Evolutionary conservation across 176 grass and related monocot species (phyloP), one percentile per base, ranked within the genome.

Genomic region (Ananas comosus): DNA sequence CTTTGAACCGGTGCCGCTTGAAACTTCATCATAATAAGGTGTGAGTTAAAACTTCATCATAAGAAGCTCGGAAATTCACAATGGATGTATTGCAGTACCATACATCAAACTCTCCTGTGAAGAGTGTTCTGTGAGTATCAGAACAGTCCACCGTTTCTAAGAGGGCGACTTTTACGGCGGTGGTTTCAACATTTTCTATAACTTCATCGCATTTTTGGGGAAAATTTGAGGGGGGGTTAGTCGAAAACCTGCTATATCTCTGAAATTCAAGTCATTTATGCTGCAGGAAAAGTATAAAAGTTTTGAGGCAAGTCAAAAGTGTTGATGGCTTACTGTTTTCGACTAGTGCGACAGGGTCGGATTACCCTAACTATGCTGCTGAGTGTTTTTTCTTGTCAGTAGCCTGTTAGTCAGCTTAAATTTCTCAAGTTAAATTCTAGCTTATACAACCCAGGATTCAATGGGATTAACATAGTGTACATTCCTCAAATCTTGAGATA

Each of bases 1-100:
- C 82, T 28, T 81, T 91, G 27, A 79, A 53, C 3, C 66, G 52
- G 64, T 91, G 84, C 51, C 57, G 75, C 8, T 73, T 83, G 79
- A 91, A 84, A 48, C 49, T 59, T 18, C n/a, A 21, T 59, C n/a
- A 59, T 7, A 59, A 10, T 59, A 2, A 19, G 54, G 54, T 9
- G 19, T 14, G 19, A 59, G 54, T 59, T 59, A 18, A 14, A 17
- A 59, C 3, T 59, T 59, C 54, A 21, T 21, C 54, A 59, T 59
- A 42, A 42, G 33, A 42, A 59, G 54, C 19, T 59, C 13, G 14
- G 14, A 59, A 59, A 10, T 18, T 59, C 33, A 21, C 54, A 59
- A 59, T 21, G 8, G 54, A 18, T 14, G 54, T 10, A 59, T 17
- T 59, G 19, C 16, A 59, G 19, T 59, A 14, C 16, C 54, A 18